Base-by-base conservation (phyloP, 208 protist species). In the Crithidia fasciculata region DNA sequence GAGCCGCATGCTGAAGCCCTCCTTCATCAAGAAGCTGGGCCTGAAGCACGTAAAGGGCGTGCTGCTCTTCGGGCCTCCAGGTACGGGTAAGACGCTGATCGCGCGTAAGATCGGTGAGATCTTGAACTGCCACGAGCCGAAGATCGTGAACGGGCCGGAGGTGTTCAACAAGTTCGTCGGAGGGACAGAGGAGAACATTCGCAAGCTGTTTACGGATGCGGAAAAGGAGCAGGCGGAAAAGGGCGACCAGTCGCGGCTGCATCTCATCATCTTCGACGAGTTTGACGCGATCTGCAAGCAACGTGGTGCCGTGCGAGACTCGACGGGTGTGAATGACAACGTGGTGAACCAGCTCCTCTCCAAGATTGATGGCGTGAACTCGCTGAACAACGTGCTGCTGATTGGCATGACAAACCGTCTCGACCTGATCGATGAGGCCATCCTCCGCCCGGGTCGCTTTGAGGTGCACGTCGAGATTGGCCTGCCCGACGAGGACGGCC, bases 261-360 rank as follows among this genome's bases (percentile, higher is more conserved):
- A 99, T 78, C 94, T 99, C 39, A 99, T 99, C 77, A 99, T 99
- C 74, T 99, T 99, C 70, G 99, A 99, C 89, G 99, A 99, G 85
- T 98, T 99, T 81, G 99, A 99, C 87, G 98, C 99, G 47, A 99
- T 99, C 77, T 99, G 98, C 83, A 99, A 99, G 80, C 87, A 98
- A 82, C 87, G 98, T 74, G 98, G 98, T 50, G 89, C 88, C 5
- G 80, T 87, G 8, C 81, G 85, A 16, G 95, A 97, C 77, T 96
- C 91, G 41, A 99, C 98, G 5, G 99, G 99, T 58, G 98, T 99
- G 8, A 89, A 86, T 63, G 99, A 99, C 85, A 99, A 97, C 41
- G 94, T 99, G 16, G 99, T 99, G 3, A 99, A 99, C 87, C 99
- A 99, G 89, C 94, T 99, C 5, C 94, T 99, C 45, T 96, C 98